A percentile compares a stretch with the other conserved stretches of the same genome.
These are phyloP conservation scores for Diplodia sapinea DNA, from an alignment of 2,329 filamentous ascomycete genomes.

Conservation along the genomic window DNA sequence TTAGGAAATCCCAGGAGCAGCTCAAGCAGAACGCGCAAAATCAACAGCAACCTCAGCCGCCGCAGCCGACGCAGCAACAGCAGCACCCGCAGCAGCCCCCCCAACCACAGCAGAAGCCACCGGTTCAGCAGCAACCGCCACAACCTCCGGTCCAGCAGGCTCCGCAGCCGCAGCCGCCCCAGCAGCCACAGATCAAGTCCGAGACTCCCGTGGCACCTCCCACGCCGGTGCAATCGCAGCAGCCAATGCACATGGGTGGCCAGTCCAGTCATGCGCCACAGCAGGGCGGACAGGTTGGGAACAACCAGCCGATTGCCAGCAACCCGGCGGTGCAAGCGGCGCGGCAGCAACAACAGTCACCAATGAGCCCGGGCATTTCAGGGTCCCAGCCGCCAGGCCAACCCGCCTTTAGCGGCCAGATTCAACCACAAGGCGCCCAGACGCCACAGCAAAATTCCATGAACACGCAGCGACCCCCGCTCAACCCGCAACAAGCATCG, in stretches of 20 bases:
- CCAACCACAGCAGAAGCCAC: too few relatives aligned
- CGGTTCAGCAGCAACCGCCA: slow-evolving; percentile 18
- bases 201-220: slow-evolving; percentile 12
- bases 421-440: slow-evolving; percentile 1
- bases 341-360: slow-evolving; percentile 26
- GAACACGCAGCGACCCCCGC: slow-evolving; percentile 28
- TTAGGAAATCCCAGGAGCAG: slow-evolving; percentile 43
- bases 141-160: slow-evolving; percentile 20
- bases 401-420: slow-evolving; percentile 24
- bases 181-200: slow-evolving; percentile 37
- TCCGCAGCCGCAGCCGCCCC: slow-evolving; percentile 25
- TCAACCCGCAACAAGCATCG: slow-evolving; percentile 31
- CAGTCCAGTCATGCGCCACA: slow-evolving; percentile 33
- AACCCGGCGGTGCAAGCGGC: slow-evolving; percentile 27
- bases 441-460: slow-evolving; percentile 24
- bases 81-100: slow-evolving; percentile 33
- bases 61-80: slow-evolving; percentile 33
- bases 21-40: slow-evolving; percentile 37
- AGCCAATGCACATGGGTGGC: slow-evolving; percentile 34
- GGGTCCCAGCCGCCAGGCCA: slow-evolving; percentile 38
- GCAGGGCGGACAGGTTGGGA: slow-evolving; percentile 34
- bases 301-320: slow-evolving; percentile 30
- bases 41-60: slow-evolving; percentile 34
- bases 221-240: slow-evolving; percentile 34
- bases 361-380: slow-evolving; percentile 29